Base-by-base conservation (phyloP, 768 basidiomycete species). In the Lactarius psammicola region DNA sequence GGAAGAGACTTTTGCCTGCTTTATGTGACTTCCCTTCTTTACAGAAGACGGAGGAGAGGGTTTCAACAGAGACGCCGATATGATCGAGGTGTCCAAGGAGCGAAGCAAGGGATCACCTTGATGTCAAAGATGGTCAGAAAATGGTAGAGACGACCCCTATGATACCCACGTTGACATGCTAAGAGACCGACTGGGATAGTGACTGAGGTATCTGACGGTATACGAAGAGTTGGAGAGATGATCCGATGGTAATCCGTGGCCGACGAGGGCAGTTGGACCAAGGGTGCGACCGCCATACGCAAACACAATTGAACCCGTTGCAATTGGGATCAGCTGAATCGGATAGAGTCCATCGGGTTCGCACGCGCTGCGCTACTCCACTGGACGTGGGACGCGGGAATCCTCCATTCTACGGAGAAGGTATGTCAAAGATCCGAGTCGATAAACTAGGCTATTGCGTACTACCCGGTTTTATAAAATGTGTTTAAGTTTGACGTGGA, bases 171-270 rank as follows among this genome's bases (percentile, higher is more conserved):
- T 81, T 92, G 90, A 73, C 91, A 93, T 20, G 89, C 86, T 33
- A 94, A 78, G 18, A 92, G 79, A 54, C 91, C 91, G 44, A 93
- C 90, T 42, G 89, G 89, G 44, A 89, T 81, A 20, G 87, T 74
- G 7, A 77, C 66, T 36, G 75, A 75, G 28, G 80, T 76, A 62
- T 86, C 81, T 23, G 80, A 75, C n/a, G 87, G 83, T 58, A 90
- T 73, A 36, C 64, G 74, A 15, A 91, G 77, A 18, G 83, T 82
- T 6, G 83, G 78, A 4, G 87, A 88, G 63, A 87, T 71, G 31
- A 90, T 83, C 61, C 83, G 83, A 72, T 88, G 87, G 74, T 91
- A 91, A 56, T 85, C 81, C 6, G 79, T 68, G 11, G 85, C 85
- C 6, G 78, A 53, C 9, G 31, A 30, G 54, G 31, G 54, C 7